These are phyloP conservation scores for Agrostemma githago DNA, from an alignment of 148 eudicot species.

Conservation along the genomic window DNA sequence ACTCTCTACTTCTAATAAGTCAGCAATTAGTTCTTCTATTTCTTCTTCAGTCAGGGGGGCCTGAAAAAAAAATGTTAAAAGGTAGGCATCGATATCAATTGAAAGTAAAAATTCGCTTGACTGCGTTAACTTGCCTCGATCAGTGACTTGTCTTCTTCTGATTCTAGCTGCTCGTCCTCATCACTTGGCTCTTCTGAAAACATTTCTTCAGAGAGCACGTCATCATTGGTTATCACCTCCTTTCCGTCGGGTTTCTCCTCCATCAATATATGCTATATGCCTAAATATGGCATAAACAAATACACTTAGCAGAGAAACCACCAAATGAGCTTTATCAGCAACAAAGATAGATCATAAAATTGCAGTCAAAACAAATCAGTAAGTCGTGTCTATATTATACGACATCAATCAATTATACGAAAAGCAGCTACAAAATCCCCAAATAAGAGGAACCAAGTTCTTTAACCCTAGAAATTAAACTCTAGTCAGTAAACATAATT, in stretches of 20 bases:
- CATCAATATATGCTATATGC: slow-evolving; percentile 15
- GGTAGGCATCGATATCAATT: not conserved
- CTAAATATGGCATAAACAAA: not conserved
- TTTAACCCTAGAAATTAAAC: no score
- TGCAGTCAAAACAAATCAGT: not conserved
- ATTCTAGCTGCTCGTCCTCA: slow-evolving; percentile 33
- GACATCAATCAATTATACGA: no score
- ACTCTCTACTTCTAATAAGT: slow-evolving; percentile 81
- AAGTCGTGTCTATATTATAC: no score
- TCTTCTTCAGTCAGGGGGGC: slow-evolving; percentile 76
- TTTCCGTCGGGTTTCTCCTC: slow-evolving; percentile 14
- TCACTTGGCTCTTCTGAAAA: slow-evolving; percentile 34
- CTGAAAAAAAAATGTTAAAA: slow-evolving; percentile 27
- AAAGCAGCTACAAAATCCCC: no score
- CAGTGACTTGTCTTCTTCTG: slow-evolving; percentile 37
- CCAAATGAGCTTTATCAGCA: not conserved
- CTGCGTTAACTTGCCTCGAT: slow-evolving; percentile 43
- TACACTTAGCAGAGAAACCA: not conserved
- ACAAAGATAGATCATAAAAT: not conserved
- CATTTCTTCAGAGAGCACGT: slow-evolving; percentile 37
- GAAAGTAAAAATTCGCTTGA: slow-evolving; percentile 2
- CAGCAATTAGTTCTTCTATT: slow-evolving; percentile 71
- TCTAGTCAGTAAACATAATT: no score
- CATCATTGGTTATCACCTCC: slow-evolving; percentile 26
- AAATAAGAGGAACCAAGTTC: no score